A percentile compares a stretch with the other conserved stretches of the same genome.
Evolutionary conservation across 306 rosid species (phyloP).

Genomic region (Prosopis cineraria): DNA sequence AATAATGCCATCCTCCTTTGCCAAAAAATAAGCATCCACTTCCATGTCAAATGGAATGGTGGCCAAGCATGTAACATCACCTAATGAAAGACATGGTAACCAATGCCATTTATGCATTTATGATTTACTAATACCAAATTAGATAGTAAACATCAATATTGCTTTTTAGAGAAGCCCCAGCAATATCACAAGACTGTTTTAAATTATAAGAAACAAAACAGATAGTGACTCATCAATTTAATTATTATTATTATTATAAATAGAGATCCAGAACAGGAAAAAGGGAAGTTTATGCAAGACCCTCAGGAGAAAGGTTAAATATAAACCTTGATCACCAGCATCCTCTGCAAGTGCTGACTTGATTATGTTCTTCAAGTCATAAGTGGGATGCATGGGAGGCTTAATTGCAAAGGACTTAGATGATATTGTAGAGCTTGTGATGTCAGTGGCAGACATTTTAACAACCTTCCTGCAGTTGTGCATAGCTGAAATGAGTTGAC

Average conservation of each 20-base stretch:
- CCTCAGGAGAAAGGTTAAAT: slow-evolving; percentile 11
- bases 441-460: slow-evolving; percentile 57
- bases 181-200: background rate
- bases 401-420: slow-evolving; percentile 52
- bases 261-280: background rate
- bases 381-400: slow-evolving; percentile 92
- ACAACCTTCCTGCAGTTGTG: slow-evolving; percentile 45
- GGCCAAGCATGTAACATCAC: slow-evolving; percentile 85
- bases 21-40: slow-evolving; percentile 88
- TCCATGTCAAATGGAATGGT: slow-evolving; percentile 77
- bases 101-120: slow-evolving; percentile 21
- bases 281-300: background rate
- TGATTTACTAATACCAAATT: slow-evolving; percentile 13
- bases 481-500: slow-evolving; percentile 27
- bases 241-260: background rate
- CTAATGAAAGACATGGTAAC: slow-evolving; percentile 46
- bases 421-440: slow-evolving; percentile 40
- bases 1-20: slow-evolving; percentile 80
- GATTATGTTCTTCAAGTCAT: slow-evolving; percentile 74
- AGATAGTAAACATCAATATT: background rate
- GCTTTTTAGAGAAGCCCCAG: background rate
- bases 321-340: slow-evolving; percentile 73
- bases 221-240: background rate
- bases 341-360: slow-evolving; percentile 86
- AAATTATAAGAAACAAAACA: background rate